A percentile compares a stretch with the other conserved stretches of the same genome.
phyloP scores from a whole-genome alignment of 1,284 basidiomycete species.

The Tranzscheliella williamsii region DNA sequence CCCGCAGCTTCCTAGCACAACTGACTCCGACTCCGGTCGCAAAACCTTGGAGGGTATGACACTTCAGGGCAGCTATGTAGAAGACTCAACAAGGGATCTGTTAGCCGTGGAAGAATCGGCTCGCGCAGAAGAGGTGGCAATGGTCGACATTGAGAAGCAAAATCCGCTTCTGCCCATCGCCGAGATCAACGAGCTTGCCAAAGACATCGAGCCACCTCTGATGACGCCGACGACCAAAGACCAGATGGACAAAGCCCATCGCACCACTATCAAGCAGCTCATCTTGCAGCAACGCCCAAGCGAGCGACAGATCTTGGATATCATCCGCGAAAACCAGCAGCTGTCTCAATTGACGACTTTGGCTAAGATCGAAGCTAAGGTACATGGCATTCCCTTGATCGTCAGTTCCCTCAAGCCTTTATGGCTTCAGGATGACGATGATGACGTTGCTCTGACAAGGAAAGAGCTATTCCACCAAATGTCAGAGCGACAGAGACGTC shows the following conservation, averaged over 20 bases:
- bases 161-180: slow-evolving; percentile 20
- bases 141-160: too few species aligned
- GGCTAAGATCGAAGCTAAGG: slow-evolving; percentile 31
- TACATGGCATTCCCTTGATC: slow-evolving; percentile 35
- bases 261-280: slow-evolving; percentile 4
- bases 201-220: slow-evolving; percentile 17
- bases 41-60: too few species aligned
- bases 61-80: too few species aligned
- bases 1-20: too few species aligned
- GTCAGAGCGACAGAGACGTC: slow-evolving; percentile 30
- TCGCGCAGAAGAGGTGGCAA: slow-evolving; percentile 28
- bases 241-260: slow-evolving; percentile 21
- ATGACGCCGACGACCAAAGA: slow-evolving; percentile 38
- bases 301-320: slow-evolving; percentile 14
- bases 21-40: too few species aligned
- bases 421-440: slow-evolving; percentile 39
- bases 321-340: slow-evolving; percentile 31
- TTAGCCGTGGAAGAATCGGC: slow-evolving; percentile 18
- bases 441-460: slow-evolving; percentile 14
- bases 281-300: not conserved
- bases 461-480: slow-evolving; percentile 23
- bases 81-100: too few species aligned
- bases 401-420: slow-evolving; percentile 25
- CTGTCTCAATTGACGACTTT: slow-evolving; percentile 30
- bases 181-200: slow-evolving; percentile 16